Evolutionary conservation across 2,329 filamentous ascomycete species (phyloP), one percentile per base, ranked within the genome.

Genomic region (Alternaria triticimaculans): DNA sequence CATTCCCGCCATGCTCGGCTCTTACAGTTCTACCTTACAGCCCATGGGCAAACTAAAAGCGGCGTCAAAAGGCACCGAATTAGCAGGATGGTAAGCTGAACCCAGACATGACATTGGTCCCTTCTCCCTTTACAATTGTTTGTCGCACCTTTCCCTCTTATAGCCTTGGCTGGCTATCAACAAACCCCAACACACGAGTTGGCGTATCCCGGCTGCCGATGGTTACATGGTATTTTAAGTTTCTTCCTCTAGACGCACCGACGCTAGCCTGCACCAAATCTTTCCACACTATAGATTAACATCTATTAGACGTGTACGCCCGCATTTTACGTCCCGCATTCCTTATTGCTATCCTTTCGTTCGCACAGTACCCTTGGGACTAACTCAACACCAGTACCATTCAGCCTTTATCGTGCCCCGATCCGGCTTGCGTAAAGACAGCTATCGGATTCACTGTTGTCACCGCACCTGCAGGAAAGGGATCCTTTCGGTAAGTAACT

Each of bases 61-160:
- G 26, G 77, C 78, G 48, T 68, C 68, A 20, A 65, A 67, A 26
- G 72, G 68, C 53, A 78, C 74, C 50, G 72, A 73, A 55, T 69
- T 81, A 65, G 70, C 75, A 66, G 77, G 73, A 73, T 81, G 78
- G 79, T 80, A 76, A 78, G 79, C 76, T 62, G 68, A 66, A 61
- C 75, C 62, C 68, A 65, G 58, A 64, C 64, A 63, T 64, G 63
- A 62, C 61, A 45, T 69, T 66, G 9, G 21, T 49, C 9, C 20
- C 20, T 45, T 53, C 23, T 43, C 15, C 15, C 41, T 54, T 20
- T 43, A 20, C 11, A 9, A 10, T 15, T 20, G 50, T 41, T n/a
- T 46, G 72, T 77, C 66, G 65, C 73, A 76, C 72, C 71, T 57
- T 70, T 68, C 61, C 74, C 66, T 69, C 68, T 71, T 69, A 68